Percentiles rank a stretch among this genome's conserved stretches.
Evolutionary conservation across 1,139 yeast species (phyloP).

Genomic region (Barnettozyma hawaiiensis): DNA sequence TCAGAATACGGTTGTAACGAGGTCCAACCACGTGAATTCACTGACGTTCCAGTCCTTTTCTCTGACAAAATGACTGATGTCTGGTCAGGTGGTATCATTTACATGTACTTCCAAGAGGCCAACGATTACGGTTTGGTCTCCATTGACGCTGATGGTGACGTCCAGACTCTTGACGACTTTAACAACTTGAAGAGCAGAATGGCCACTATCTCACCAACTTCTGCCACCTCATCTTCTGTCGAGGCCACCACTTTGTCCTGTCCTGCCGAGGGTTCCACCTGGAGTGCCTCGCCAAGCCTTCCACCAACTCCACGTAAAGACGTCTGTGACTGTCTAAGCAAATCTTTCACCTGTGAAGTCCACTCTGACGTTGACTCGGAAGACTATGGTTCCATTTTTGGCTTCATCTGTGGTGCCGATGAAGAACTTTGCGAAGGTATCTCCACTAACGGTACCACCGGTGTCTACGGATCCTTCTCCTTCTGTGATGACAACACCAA

Average conservation of each 20-base stretch:
- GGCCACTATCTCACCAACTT: constrained; percentile 54
- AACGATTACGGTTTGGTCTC: constrained; percentile 72
- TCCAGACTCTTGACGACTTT: constrained; percentile 56
- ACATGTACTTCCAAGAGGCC: constrained; percentile 71
- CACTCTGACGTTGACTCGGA: constrained; percentile 40
- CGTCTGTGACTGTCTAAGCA: constrained; percentile 55
- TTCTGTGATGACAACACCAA: constrained; percentile 59
- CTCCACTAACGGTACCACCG: constrained; percentile 50
- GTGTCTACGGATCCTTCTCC: constrained; percentile 59
- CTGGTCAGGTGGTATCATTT: constrained; percentile 84
- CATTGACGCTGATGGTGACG: constrained; percentile 43
- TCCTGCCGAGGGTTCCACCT: constrained; percentile 44
- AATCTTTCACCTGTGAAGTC: constrained; percentile 49
- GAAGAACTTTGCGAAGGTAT: constrained; percentile 48
- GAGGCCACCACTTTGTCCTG: constrained; percentile 46
- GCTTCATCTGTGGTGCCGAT: constrained; percentile 47
- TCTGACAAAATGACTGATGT: constrained; percentile 58
- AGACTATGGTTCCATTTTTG: constrained; percentile 53
- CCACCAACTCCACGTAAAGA: constrained; percentile 70
- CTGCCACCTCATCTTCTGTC: constrained; percentile 45
- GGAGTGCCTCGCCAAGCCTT: constrained; percentile 58
- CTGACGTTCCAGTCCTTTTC: constrained; percentile 54
- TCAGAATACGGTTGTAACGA: constrained; percentile 84
- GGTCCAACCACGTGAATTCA: constrained; percentile 59
- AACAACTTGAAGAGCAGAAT: constrained; percentile 46